A percentile compares a stretch with the other conserved stretches of the same genome.
Conservation (phyloP, 176 grass and related monocot genomes). For the Bromus sterilis region DNA sequence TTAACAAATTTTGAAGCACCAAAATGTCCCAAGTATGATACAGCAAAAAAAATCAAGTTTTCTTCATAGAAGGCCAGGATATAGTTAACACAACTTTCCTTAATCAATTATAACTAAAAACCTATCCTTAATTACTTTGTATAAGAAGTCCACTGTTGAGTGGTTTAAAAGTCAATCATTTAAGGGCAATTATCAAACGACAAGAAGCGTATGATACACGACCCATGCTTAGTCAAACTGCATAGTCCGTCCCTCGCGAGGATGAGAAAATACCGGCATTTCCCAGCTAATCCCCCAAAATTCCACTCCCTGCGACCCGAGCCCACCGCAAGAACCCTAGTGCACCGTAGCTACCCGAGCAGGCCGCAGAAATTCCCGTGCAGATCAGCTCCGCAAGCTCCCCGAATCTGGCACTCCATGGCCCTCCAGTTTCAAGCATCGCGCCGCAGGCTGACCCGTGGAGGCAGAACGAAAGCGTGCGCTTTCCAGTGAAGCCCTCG, state of each 20-base stretch:
- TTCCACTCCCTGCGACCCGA: neutral
- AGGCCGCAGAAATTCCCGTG: neutral
- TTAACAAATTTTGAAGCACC: neutral
- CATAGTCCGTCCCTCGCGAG: neutral
- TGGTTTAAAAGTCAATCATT: neutral
- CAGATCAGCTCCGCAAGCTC: neutral
- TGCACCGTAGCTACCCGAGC: neutral
- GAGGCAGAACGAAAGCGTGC: neutral
- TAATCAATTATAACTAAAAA: no score
- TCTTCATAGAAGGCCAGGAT: neutral
- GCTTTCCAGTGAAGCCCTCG: no score
- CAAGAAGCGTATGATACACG: neutral
- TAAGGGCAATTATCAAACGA: neutral
- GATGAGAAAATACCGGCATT: neutral
- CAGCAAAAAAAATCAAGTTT: neutral
- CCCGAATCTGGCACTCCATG: neutral
- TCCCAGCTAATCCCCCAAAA: neutral
- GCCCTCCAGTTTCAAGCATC: neutral
- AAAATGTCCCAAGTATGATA: neutral
- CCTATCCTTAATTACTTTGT: no score
- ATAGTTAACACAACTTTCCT: neutral
- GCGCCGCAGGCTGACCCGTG: neutral
- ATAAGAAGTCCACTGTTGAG: neutral
- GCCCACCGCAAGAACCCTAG: neutral
- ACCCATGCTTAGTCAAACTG: neutral